Percentiles rank a stretch among this genome's conserved stretches.
phyloP scores from a whole-genome alignment of 2,329 filamentous ascomycete species.

The Colletotrichum chrysophilum region DNA sequence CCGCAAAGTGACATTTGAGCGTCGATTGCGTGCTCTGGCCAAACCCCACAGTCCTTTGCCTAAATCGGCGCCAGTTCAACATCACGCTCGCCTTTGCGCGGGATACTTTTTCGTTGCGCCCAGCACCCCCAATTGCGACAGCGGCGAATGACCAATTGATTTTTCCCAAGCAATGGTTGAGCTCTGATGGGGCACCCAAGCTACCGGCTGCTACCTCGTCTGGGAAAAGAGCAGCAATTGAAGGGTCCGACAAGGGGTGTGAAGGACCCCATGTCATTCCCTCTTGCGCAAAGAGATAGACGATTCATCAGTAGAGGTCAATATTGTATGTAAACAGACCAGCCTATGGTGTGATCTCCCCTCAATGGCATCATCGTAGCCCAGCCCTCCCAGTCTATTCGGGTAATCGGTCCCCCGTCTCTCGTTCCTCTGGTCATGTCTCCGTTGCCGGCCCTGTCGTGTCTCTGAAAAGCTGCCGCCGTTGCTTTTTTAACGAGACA shows the following conservation, averaged over 20 bases:
- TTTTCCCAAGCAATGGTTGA: background rate
- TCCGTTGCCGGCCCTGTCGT: slow-evolving; percentile 13
- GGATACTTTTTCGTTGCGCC: background rate
- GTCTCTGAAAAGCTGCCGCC: background rate
- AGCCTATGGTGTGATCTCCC: slow-evolving; percentile 4
- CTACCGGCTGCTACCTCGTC: background rate
- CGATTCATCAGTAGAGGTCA: background rate
- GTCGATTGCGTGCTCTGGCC: slow-evolving; percentile 37
- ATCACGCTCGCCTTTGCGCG: background rate
- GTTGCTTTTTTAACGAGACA: background rate
- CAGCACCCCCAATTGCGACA: background rate
- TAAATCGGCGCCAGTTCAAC: slow-evolving; percentile 23
- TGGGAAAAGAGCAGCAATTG: background rate
- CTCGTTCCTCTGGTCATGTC: background rate
- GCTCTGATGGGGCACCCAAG: background rate
- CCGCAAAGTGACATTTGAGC: slow-evolving; percentile 25
- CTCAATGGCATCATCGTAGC: slow-evolving; percentile 22
- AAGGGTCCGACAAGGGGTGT: background rate
- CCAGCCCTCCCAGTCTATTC: background rate
- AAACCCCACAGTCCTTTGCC: slow-evolving; percentile 32
- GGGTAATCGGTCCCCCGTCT: background rate
- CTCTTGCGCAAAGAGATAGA: background rate
- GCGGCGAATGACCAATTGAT: background rate
- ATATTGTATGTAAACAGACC: background rate
- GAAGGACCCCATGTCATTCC: background rate